These are phyloP conservation scores for Torrubiella hemipterigena DNA, from an alignment of 2,329 filamentous ascomycete species.

Conservation along the genomic window DNA sequence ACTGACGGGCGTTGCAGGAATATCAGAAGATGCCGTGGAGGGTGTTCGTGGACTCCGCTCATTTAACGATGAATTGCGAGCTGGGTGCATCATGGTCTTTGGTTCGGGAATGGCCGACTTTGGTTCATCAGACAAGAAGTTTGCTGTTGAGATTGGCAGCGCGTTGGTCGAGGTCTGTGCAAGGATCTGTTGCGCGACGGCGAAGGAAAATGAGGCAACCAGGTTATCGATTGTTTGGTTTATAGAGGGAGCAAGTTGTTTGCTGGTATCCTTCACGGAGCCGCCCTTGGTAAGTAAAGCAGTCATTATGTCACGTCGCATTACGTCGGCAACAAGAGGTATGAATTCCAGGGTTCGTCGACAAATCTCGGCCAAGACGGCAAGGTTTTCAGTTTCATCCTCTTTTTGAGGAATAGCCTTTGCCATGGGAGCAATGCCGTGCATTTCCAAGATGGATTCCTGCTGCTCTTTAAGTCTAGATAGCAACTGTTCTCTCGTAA, in stretches of 20 bases:
- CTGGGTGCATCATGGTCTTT: conserved; percentile 60
- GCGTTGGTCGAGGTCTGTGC: conserved; percentile 61
- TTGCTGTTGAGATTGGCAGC: conserved; percentile 41
- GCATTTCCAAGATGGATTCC: conserved; percentile 42
- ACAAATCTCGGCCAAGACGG: conserved; percentile 77
- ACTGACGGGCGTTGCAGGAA: conserved; percentile 34
- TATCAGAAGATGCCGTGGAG: too few relatives aligned
- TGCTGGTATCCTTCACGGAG: not conserved
- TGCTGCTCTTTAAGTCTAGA: conserved; percentile 51
- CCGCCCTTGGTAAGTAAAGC: conserved; percentile 38
- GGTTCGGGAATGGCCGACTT: conserved; percentile 54
- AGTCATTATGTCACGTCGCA: conserved; percentile 66
- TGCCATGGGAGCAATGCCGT: conserved; percentile 42
- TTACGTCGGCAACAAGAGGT: conserved; percentile 63
- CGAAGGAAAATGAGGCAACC: conserved; percentile 67
- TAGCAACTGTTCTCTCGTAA: conserved; percentile 48
- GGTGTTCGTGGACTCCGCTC: conserved; percentile 24
- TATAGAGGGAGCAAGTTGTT: conserved; percentile 14
- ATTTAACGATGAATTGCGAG: conserved; percentile 49
- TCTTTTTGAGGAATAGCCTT: conserved; percentile 32
- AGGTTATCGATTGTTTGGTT: conserved; percentile 57
- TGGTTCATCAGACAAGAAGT: conserved; percentile 40
- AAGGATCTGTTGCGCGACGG: conserved; percentile 63
- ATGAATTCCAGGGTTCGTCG: conserved; percentile 75
- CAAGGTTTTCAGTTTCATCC: conserved; percentile 60